A percentile compares a stretch with the other conserved stretches of the same genome.
Conservation (phyloP, 2,329 filamentous ascomycete genomes). For the Fusarium sp. region DNA sequence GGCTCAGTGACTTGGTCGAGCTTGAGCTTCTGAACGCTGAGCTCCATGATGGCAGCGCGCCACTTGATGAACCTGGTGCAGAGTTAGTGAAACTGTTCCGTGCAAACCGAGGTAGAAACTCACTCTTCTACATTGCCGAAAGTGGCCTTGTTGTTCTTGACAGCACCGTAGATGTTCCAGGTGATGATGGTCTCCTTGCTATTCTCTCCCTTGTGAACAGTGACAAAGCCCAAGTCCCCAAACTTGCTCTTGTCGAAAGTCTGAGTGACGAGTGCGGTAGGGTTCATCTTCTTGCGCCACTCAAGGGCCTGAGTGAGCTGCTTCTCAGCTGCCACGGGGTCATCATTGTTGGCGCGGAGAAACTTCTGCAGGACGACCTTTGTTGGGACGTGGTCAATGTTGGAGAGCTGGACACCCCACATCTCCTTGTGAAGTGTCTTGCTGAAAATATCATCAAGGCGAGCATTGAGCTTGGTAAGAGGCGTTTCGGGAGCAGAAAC, state of each 20-base stretch:
- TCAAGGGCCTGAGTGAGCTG: slow-evolving; percentile 83
- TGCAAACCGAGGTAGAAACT: slow-evolving; percentile 49
- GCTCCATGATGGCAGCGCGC: slow-evolving; percentile 92
- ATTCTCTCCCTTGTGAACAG: slow-evolving; percentile 70
- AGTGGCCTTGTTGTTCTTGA: slow-evolving; percentile 84
- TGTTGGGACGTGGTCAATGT: slow-evolving; percentile 73
- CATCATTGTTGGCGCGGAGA: slow-evolving; percentile 86
- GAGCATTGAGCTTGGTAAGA: slow-evolving; percentile 67
- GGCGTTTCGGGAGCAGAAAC: slow-evolving; percentile 47
- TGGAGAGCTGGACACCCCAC: slow-evolving; percentile 81
- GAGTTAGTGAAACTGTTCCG: slow-evolving; percentile 19
- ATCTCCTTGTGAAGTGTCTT: slow-evolving; percentile 77
- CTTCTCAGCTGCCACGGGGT: slow-evolving; percentile 77
- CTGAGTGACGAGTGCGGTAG: slow-evolving; percentile 71
- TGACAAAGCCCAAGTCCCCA: slow-evolving; percentile 82
- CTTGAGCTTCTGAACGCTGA: slow-evolving; percentile 79
- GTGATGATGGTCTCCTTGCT: slow-evolving; percentile 75
- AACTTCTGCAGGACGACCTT: slow-evolving; percentile 93
- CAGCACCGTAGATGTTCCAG: slow-evolving; percentile 93
- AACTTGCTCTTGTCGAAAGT: slow-evolving; percentile 79
- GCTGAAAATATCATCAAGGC: slow-evolving; percentile 68
- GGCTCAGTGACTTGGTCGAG: slow-evolving; percentile 75
- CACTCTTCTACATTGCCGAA: slow-evolving; percentile 87
- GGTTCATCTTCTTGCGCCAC: slow-evolving; percentile 84
- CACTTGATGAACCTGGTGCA: slow-evolving; percentile 81